Evolutionary conservation across 2,329 filamentous ascomycete species (phyloP), one percentile per base, ranked within the genome.

Genomic region (Fusarium globosum): DNA sequence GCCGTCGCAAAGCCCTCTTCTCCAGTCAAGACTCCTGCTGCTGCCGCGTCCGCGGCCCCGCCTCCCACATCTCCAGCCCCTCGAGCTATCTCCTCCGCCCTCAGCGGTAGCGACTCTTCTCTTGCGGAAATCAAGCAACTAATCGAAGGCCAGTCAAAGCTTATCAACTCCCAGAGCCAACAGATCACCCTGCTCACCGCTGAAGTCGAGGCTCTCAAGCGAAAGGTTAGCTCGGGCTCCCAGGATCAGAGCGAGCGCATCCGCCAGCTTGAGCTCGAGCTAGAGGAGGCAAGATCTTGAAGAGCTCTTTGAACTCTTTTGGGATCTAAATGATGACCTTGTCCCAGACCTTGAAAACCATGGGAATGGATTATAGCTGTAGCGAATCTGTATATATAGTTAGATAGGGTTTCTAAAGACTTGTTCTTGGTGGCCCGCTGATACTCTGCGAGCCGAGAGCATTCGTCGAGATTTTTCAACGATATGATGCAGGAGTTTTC

Each of bases 181-280:
- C 92, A 95, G 81, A 94, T 97, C 76, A 87, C 87, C 56, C 86
- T 87, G 35, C 84, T 97, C 53, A 89, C 93, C 6, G 83, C 85
- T 36, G 94, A 97, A 82, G 91, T 97, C 20, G 94, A 96, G 79
- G 88, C 89, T 21, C 86, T 98, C 76, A 97, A 97, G 88, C 90
- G 90, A 82, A 93, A 91, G 81, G 87, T 95, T 67, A 89, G 88
- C 42, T 76, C 81, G 2, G 81, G 82, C 26, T 85, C 86, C 20
- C 86, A 88, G 76, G 90, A 91, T 79, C 90, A 92, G 85, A 91
- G 86, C 80, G 90, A 92, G 83, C 86, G 90, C 56, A 92, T 92
- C 78, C 84, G 90, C 72, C 90, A 92, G 81, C 80, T 93, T 66
- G 91, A 93, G 83, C 84, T 92, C 58, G 91, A 92, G 81, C 83